A percentile compares a stretch with the other conserved stretches of the same genome.
phyloP scores from a whole-genome alignment of 2,329 filamentous ascomycete species.

The Scedosporium minutisporum region DNA sequence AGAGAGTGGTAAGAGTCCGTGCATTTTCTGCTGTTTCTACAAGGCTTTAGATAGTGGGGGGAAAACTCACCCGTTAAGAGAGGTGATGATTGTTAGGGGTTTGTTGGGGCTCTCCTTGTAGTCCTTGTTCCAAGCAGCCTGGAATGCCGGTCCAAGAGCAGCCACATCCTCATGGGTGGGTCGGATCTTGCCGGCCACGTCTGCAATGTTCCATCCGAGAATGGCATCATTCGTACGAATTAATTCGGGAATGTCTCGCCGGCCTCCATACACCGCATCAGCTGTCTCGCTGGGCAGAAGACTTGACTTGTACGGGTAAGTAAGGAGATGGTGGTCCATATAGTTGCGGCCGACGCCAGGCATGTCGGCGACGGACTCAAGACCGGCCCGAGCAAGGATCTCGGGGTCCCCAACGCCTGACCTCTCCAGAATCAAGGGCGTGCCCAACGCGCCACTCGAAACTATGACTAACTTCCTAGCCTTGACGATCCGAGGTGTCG shows the following conservation, averaged over 20 bases:
- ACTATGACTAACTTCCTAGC: conserved; percentile 37
- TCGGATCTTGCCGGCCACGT: conserved; percentile 46
- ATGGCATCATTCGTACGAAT: conserved; percentile 36
- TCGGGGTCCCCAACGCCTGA: conserved; percentile 32
- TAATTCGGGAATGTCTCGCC: conserved; percentile 32
- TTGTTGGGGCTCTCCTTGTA: conserved; percentile 32
- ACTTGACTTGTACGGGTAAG: conserved; percentile 36
- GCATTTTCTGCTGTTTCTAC: background rate
- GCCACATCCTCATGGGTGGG: conserved; percentile 42
- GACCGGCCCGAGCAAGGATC: conserved; percentile 30
- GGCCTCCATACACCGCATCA: conserved; percentile 41
- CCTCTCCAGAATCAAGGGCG: conserved; percentile 35
- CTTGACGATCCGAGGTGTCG: conserved; percentile 23
- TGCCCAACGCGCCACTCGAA: conserved; percentile 35
- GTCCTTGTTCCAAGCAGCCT: conserved; percentile 44
- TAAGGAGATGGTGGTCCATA: conserved; percentile 26
- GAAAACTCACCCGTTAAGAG: conserved; percentile 14
- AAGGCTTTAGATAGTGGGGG: background rate
- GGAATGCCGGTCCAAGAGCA: conserved; percentile 41
- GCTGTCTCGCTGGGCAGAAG: conserved; percentile 26
- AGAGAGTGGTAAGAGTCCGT: too few species aligned
- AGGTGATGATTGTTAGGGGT: conserved; percentile 36
- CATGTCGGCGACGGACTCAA: conserved; percentile 43
- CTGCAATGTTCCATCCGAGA: conserved; percentile 49
- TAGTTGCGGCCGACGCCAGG: conserved; percentile 53